Evolutionary conservation across 768 basidiomycete species (phyloP).

Genomic region (Pisolithus albus): DNA sequence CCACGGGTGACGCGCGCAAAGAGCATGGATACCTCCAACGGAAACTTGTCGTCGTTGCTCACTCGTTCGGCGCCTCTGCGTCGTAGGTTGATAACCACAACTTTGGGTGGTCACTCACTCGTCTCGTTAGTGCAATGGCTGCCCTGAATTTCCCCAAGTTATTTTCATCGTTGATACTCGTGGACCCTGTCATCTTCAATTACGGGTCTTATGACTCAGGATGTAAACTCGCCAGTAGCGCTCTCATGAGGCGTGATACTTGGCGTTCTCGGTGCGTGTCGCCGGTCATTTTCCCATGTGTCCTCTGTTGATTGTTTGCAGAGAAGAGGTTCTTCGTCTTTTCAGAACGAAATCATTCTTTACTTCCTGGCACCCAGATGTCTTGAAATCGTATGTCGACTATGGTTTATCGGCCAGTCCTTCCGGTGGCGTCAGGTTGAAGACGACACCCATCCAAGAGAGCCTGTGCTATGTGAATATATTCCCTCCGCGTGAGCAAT

Average conservation of each 20-base stretch:
- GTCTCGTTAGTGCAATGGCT: slow-evolving; percentile 45
- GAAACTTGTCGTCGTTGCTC: slow-evolving; percentile 65
- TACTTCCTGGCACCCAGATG: slow-evolving; percentile 57
- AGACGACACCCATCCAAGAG: slow-evolving; percentile 63
- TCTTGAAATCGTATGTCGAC: slow-evolving; percentile 54
- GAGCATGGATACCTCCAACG: slow-evolving; percentile 44
- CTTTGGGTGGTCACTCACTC: background rate
- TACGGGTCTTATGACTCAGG: slow-evolving; percentile 5
- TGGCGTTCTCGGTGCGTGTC: slow-evolving; percentile 56
- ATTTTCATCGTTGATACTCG: slow-evolving; percentile 63
- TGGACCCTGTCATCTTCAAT: slow-evolving; percentile 67
- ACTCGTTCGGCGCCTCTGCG: slow-evolving; percentile 79
- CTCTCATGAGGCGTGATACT: slow-evolving; percentile 49
- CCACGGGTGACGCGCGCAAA: slow-evolving; percentile 38
- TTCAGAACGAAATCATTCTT: slow-evolving; percentile 62
- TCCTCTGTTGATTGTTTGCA: slow-evolving; percentile 13
- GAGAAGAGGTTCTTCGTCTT: slow-evolving; percentile 50
- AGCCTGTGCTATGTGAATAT: slow-evolving; percentile 51
- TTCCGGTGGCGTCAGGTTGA: slow-evolving; percentile 45
- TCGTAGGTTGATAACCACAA: slow-evolving; percentile 42
- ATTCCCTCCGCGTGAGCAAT: slow-evolving; percentile 15
- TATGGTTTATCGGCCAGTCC: slow-evolving; percentile 38
- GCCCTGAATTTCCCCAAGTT: slow-evolving; percentile 57
- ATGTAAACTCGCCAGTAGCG: slow-evolving; percentile 28
- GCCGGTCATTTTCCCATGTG: background rate